These are phyloP conservation scores for Teratosphaeria viscida DNA, from an alignment of 2,329 filamentous ascomycete species.

Conservation along the genomic window DNA sequence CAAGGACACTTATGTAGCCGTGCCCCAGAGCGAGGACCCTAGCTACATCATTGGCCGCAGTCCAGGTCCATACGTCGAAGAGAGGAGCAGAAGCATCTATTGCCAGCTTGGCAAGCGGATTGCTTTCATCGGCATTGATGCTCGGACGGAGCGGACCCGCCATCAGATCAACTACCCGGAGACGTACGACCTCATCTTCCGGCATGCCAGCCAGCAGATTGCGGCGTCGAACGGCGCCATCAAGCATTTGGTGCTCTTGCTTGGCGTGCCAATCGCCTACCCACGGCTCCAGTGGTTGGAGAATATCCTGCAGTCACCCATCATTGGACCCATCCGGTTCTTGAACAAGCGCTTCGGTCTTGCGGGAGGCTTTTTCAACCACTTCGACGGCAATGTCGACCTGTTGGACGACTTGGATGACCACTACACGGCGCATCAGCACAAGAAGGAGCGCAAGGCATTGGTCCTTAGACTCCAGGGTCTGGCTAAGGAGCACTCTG, in stretches of 20 bases:
- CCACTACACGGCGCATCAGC: slow-evolving; percentile 78
- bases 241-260: slow-evolving; percentile 52
- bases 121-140: slow-evolving; percentile 50
- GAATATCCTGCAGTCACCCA: slow-evolving; percentile 74
- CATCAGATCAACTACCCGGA: slow-evolving; percentile 82
- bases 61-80: slow-evolving; percentile 56
- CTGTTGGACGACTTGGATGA: slow-evolving; percentile 56
- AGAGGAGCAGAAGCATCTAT: slow-evolving; percentile 50
- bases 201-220: slow-evolving; percentile 44
- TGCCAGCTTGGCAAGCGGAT: slow-evolving; percentile 56
- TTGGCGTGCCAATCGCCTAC: slow-evolving; percentile 62
- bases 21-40: slow-evolving; percentile 48
- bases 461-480: slow-evolving; percentile 57
- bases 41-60: slow-evolving; percentile 70
- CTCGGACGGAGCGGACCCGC: slow-evolving; percentile 65
- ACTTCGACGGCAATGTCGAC: slow-evolving; percentile 71
- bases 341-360: slow-evolving; percentile 84
- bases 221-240: slow-evolving; percentile 42
- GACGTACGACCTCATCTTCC: slow-evolving; percentile 52
- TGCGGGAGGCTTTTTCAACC: slow-evolving; percentile 78
- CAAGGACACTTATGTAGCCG: slow-evolving; percentile 61
- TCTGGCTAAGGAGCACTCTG: slow-evolving; percentile 43
- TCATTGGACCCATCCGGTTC: slow-evolving; percentile 82
- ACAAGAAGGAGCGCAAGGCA: slow-evolving; percentile 76
- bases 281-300: slow-evolving; percentile 88